Percentiles rank a stretch among this genome's conserved stretches.
Evolutionary conservation across 495 filamentous ascomycete genomes (phyloP).

Genomic region (Durotheca rogersii): DNA sequence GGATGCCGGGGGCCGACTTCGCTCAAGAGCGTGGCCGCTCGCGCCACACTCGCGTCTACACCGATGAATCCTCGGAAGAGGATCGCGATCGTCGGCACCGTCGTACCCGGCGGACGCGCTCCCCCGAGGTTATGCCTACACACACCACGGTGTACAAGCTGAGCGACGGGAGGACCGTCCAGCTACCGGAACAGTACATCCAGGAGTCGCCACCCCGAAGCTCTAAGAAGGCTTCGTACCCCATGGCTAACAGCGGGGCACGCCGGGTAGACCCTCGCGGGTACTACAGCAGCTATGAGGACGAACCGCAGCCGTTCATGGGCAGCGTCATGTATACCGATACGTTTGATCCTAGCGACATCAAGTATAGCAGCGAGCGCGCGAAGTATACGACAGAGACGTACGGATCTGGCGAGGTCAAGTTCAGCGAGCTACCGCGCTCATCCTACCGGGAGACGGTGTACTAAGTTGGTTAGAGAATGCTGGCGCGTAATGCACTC

Average conservation of each 20-base stretch:
- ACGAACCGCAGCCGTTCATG: conserved; percentile 19
- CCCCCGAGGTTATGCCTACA: conserved; percentile 24
- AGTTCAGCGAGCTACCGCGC: conserved; percentile 16
- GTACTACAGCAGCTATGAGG: conserved; percentile 25
- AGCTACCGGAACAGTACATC: conserved; percentile 21
- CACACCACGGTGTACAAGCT: conserved; percentile 23
- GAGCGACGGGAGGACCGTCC: conserved; percentile 12
- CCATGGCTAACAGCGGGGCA: conserved; percentile 27
- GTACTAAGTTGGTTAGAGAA: background rate
- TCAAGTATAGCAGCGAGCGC: no score
- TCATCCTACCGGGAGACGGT: conserved; percentile 14
- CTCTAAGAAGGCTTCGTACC: conserved; percentile 24
- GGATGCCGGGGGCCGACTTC: conserved; percentile 16
- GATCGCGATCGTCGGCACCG: conserved; percentile 30
- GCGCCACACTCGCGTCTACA: conserved; percentile 15
- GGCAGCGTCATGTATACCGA: conserved; percentile 21
- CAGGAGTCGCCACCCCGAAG: conserved; percentile 20
- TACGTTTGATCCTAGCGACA: conserved; percentile 8
- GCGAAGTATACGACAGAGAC: conserved; percentile 16
- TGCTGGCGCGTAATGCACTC: background rate
- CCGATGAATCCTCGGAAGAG: conserved; percentile 31
- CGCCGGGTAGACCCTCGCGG: conserved; percentile 14
- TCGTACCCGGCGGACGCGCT: conserved; percentile 29
- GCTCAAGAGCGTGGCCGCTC: conserved; percentile 33
- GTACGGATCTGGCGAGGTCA: conserved; percentile 13